A percentile compares a stretch with the other conserved stretches of the same genome.
These are phyloP conservation scores for Globisporangium cederbergense DNA, from an alignment of 352 stramenopile genomes.

Conservation along the genomic window DNA sequence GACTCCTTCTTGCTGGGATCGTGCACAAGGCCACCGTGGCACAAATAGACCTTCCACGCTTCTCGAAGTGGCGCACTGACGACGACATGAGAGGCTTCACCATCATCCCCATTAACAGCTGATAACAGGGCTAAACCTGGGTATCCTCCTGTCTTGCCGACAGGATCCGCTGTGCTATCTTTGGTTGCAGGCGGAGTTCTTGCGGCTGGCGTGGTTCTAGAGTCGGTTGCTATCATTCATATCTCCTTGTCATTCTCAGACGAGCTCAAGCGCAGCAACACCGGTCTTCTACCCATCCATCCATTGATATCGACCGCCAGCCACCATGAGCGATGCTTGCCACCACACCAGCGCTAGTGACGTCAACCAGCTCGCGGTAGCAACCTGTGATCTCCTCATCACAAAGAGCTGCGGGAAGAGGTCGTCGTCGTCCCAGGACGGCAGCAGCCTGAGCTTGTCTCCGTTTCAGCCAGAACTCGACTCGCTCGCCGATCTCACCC, in stretches of 20 bases:
- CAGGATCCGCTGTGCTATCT: neutral
- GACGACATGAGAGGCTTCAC: constrained; percentile 4
- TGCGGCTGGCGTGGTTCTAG: neutral
- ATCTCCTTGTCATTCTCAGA: neutral
- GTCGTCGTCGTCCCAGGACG: neutral
- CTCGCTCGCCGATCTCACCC: constrained; percentile 7
- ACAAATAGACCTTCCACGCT: neutral
- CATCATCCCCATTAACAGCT: neutral
- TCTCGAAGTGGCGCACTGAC: neutral
- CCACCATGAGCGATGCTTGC: constrained; percentile 2
- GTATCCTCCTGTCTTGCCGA: neutral
- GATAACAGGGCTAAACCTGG: neutral
- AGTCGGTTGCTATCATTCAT: neutral
- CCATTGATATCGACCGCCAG: neutral
- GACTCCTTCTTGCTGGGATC: neutral
- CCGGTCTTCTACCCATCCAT: neutral
- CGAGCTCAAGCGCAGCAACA: neutral
- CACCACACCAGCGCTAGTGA: constrained; percentile 1
- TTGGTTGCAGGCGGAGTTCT: neutral
- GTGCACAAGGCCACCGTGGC: neutral
- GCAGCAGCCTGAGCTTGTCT: neutral
- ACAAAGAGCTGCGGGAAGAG: neutral
- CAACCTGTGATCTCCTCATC: constrained; percentile 4
- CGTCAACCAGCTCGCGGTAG: constrained; percentile 9
- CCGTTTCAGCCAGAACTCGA: constrained; percentile 5